Evolutionary conservation across 305 asterid genomes (phyloP).

Genomic region (Fraxinus sp.): DNA sequence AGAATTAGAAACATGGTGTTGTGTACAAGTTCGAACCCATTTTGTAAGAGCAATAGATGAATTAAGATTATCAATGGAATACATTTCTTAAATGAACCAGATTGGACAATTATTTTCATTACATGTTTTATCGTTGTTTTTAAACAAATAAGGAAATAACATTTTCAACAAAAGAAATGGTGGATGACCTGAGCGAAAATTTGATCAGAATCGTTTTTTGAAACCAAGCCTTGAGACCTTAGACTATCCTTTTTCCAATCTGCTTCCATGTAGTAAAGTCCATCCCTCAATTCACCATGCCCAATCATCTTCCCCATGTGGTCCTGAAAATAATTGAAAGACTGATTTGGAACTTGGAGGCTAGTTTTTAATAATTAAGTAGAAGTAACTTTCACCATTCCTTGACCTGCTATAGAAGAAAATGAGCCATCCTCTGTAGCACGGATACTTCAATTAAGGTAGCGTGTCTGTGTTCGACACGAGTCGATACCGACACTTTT

Average conservation of each 20-base stretch:
- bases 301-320: background rate
- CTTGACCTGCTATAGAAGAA: background rate
- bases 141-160: background rate
- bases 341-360: background rate
- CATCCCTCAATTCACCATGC: background rate
- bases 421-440: background rate
- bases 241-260: background rate
- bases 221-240: background rate
- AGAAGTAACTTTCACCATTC: background rate
- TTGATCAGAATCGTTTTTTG: background rate
- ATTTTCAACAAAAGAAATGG: background rate
- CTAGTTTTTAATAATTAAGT: background rate
- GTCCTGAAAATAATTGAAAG: background rate
- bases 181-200: background rate
- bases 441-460: too few relatives aligned
- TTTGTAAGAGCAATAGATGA: background rate
- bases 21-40: background rate
- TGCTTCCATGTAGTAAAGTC: background rate
- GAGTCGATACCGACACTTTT: too few relatives aligned
- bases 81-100: background rate
- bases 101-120: background rate
- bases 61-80: background rate
- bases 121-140: background rate
- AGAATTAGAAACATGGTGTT: background rate
- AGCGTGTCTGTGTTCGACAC: too few relatives aligned